Base-by-base conservation (phyloP, 495 filamentous ascomycete species). In the Annulohypoxylon nitens region DNA sequence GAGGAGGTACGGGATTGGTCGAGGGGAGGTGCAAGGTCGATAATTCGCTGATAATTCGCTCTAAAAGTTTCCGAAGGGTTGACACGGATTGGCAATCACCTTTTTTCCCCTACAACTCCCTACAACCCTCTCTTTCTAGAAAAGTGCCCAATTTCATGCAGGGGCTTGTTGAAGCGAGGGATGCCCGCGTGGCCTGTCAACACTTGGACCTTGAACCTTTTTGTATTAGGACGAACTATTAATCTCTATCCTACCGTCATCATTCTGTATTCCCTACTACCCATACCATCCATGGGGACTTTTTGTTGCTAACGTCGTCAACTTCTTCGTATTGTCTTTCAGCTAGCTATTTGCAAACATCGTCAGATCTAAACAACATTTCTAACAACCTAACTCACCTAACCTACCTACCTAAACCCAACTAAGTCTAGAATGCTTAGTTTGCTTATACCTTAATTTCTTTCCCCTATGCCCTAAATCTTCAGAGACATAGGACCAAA, bases 71-170 rank as follows among this genome's bases (percentile, higher is more conserved):
- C 63, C 63, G 58, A 60, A 23, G 20, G 54, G 30, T 30, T 6
- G 30, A 30, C 30, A 30, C 30, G 30, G 45, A 37, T 61, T 61
- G 57, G 39, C 30, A 74, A 74, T 26, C 48, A 65, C 60, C 54
- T 61, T 73, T 69, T 48, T 30, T n/a, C n/a, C 57, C 43, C 33
- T 57, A 50, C 64, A 53, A 59, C 64, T 41, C 12, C 39, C 39
- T 39, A 9, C 36, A 39, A 43, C 23, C 63, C 50, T 64, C 65
- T 67, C 51, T 61, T 75, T 71, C 68, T 71, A 68, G 68, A 75
- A 75, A 70, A 69, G 67, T 67, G 57, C 68, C 67, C 73, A 75
- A 71, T 75, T 75, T 75, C 73, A 75, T 75, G 68, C 73, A 75
- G 73, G 73, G 73, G 73, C 55, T 25, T 61, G 53, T 11, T 51